These are phyloP conservation scores for Mortierella sp. DNA, from an alignment of 371 early-diverging fungal genomes.

Conservation along the genomic window DNA sequence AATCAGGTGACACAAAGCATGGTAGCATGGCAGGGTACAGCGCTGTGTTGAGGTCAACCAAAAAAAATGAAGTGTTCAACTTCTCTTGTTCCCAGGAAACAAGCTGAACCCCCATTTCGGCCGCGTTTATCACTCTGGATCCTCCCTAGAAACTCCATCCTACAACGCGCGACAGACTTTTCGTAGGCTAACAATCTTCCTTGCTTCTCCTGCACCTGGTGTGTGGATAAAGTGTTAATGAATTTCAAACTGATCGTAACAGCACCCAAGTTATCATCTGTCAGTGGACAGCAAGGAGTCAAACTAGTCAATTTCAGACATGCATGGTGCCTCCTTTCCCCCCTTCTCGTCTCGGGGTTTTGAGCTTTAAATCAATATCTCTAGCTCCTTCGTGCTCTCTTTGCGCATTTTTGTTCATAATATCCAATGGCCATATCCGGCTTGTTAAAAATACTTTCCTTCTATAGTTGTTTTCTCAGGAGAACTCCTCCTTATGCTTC, in stretches of 20 bases:
- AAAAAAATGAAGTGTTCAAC: too few species aligned
- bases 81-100: not conserved
- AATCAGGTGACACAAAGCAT: not conserved
- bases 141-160: not conserved
- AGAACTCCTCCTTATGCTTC: slow-evolving; percentile 5
- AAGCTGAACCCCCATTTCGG: not conserved
- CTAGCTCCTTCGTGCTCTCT: slow-evolving; percentile 5
- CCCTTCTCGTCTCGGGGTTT: slow-evolving; percentile 16
- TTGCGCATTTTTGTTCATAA: not conserved
- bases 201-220: not conserved
- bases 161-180: not conserved
- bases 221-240: not conserved
- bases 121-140: not conserved
- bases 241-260: not conserved
- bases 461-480: slow-evolving; percentile 8
- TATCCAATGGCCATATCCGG: not conserved
- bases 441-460: slow-evolving; percentile 10
- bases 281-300: slow-evolving; percentile 8
- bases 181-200: not conserved
- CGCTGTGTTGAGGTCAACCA: too few species aligned
- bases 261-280: not conserved
- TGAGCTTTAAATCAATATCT: not conserved
- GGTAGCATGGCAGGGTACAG: too few species aligned
- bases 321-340: slow-evolving; percentile 7
- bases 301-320: not conserved